phyloP scores from a whole-genome alignment of 495 filamentous ascomycete species.

The Chaetomium cochliodes region DNA sequence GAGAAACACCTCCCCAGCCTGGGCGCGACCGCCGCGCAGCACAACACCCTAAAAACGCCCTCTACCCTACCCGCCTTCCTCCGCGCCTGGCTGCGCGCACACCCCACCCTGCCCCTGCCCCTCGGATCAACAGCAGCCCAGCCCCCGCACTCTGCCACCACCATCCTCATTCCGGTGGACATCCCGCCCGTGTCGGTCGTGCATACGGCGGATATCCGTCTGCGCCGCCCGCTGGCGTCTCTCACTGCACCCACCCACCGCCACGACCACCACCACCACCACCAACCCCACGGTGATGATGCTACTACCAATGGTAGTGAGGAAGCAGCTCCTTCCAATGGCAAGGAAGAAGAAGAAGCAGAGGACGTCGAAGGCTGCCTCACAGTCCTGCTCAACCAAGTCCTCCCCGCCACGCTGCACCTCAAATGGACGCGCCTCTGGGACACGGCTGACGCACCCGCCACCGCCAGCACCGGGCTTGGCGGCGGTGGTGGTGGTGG shows the following conservation, averaged over 20 bases:
- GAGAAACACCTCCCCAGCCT: constrained; percentile 47
- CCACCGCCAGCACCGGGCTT: no score
- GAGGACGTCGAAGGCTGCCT: constrained; percentile 22
- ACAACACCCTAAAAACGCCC: constrained; percentile 26
- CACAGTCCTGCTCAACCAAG: constrained; percentile 62
- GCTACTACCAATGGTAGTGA: no score
- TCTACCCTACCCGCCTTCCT: constrained; percentile 38
- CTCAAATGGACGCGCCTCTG: constrained; percentile 79
- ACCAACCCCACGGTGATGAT: background rate
- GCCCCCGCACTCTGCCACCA: constrained; percentile 26
- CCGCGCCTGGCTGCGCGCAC: constrained; percentile 38
- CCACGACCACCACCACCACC: background rate
- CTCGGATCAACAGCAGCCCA: constrained; percentile 14
- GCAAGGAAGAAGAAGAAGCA: background rate
- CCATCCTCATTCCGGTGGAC: constrained; percentile 73
- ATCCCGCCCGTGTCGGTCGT: constrained; percentile 84
- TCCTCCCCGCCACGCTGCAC: constrained; percentile 65
- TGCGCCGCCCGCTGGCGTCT: constrained; percentile 42
- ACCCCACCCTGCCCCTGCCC: constrained; percentile 39
- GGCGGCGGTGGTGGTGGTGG: no score
- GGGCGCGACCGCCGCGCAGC: constrained; percentile 31
- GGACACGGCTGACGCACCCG: constrained; percentile 51
- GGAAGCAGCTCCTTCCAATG: no score
- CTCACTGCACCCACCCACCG: constrained; percentile 15
- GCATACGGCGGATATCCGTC: constrained; percentile 72